These are phyloP conservation scores for Quercus cerris DNA, from an alignment of 306 rosid genomes.

Conservation along the genomic window DNA sequence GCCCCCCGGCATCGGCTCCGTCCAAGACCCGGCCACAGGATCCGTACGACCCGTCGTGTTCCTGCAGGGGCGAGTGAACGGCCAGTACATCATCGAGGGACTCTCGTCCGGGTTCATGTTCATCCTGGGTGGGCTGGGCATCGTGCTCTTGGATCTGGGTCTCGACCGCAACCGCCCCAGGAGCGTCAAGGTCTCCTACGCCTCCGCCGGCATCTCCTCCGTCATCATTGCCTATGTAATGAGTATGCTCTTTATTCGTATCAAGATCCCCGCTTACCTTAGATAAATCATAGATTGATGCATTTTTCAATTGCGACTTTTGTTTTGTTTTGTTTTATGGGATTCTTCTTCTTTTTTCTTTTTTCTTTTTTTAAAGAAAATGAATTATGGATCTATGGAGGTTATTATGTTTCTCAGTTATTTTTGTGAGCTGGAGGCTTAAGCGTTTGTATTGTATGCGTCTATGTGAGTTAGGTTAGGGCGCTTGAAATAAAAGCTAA, in stretches of 20 bases:
- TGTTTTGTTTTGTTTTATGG: not conserved
- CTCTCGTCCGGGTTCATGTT: slow-evolving; percentile 93
- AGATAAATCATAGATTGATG: slow-evolving; percentile 22
- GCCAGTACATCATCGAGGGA: slow-evolving; percentile 92
- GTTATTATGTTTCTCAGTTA: too few relatives aligned
- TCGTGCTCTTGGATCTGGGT: slow-evolving; percentile 76
- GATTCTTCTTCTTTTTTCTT: not conserved
- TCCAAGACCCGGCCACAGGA: slow-evolving; percentile 82
- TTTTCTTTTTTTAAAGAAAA: too few relatives aligned
- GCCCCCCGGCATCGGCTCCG: slow-evolving; percentile 93
- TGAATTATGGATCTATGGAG: too few relatives aligned
- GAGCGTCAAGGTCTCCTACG: slow-evolving; percentile 73
- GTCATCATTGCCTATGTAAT: slow-evolving; percentile 67
- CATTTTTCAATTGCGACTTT: not conserved
- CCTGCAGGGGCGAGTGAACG: slow-evolving; percentile 82
- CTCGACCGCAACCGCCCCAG: slow-evolving; percentile 76
- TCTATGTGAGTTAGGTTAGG: too few relatives aligned
- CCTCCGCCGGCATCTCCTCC: slow-evolving; percentile 68
- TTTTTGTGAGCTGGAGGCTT: too few relatives aligned
- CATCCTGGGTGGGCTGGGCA: slow-evolving; percentile 79
- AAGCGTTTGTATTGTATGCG: too few relatives aligned
- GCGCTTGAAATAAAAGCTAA: too few relatives aligned
- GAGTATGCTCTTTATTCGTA: slow-evolving; percentile 94
- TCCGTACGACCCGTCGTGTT: slow-evolving; percentile 84
- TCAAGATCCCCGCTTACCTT: slow-evolving; percentile 93